Conservation (phyloP, 2,329 filamentous ascomycete genomes). For the Chalaropsis thielavioides region DNA sequence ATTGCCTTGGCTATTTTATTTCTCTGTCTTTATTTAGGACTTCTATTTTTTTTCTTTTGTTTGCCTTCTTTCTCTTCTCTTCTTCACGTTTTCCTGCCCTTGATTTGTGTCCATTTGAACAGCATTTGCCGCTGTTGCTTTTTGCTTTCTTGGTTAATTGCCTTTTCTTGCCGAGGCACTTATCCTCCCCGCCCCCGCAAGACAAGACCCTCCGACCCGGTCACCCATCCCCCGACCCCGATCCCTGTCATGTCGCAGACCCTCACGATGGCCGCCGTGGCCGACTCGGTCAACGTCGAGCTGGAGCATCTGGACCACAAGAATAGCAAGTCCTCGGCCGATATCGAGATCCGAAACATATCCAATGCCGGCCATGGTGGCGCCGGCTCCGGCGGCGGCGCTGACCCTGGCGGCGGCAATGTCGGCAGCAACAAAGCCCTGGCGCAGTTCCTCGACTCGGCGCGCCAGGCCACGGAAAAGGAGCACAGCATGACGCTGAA, state of each 20-base stretch:
- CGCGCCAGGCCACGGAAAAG: constrained; percentile 38
- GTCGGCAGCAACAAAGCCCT: constrained; percentile 6
- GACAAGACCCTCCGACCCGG: background rate
- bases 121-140: background rate
- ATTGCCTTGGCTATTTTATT: background rate
- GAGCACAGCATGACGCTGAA: constrained; percentile 56
- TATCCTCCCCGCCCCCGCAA: background rate
- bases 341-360: background rate
- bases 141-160: background rate
- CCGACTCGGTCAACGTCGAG: constrained; percentile 15
- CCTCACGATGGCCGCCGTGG: constrained; percentile 15
- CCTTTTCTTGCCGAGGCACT: background rate
- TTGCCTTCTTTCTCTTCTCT: background rate
- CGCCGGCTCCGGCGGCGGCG: background rate
- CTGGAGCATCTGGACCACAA: constrained; percentile 30
- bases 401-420: constrained; percentile 29
- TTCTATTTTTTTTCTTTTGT: background rate
- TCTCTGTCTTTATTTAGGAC: background rate
- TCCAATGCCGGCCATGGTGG: background rate
- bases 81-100: background rate
- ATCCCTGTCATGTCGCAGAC: constrained; percentile 15
- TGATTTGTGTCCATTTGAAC: background rate
- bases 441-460: constrained; percentile 24
- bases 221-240: background rate
- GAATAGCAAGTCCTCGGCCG: constrained; percentile 60